Conservation (phyloP, 2,329 filamentous ascomycete genomes). For the Thielaviopsis punctulata region DNA sequence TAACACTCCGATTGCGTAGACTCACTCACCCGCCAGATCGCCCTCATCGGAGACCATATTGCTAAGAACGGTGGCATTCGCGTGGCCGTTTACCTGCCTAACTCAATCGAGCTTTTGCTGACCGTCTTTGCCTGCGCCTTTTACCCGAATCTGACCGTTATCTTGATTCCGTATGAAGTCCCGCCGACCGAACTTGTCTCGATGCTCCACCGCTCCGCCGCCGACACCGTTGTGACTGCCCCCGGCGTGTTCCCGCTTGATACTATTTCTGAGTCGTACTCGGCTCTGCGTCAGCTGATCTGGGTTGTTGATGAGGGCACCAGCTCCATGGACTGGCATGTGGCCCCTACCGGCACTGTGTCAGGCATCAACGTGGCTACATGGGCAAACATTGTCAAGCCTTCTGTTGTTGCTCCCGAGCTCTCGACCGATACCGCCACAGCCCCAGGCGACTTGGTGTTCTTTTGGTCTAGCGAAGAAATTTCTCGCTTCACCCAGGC, state of each 20-base stretch:
- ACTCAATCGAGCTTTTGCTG: slow-evolving; percentile 75
- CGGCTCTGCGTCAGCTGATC: slow-evolving; percentile 58
- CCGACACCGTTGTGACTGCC: slow-evolving; percentile 67
- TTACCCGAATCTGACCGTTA: slow-evolving; percentile 60
- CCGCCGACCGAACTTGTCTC: slow-evolving; percentile 49
- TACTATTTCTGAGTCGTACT: slow-evolving; percentile 48
- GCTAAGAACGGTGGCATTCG: slow-evolving; percentile 53
- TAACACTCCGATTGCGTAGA: slow-evolving; percentile 23
- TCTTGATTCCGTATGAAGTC: slow-evolving; percentile 71
- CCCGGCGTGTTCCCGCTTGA: slow-evolving; percentile 79
- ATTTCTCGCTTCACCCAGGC: slow-evolving; percentile 67
- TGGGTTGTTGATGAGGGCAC: slow-evolving; percentile 90
- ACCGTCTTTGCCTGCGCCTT: slow-evolving; percentile 79
- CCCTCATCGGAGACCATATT: slow-evolving; percentile 64
- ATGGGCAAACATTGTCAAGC: slow-evolving; percentile 79
- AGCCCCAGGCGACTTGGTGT: slow-evolving; percentile 38
- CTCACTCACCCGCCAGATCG: slow-evolving; percentile 70
- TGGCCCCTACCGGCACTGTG: slow-evolving; percentile 61
- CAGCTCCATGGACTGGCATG: slow-evolving; percentile 89
- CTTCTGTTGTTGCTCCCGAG: slow-evolving; percentile 40
- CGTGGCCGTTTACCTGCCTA: slow-evolving; percentile 80
- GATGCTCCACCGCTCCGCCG: slow-evolving; percentile 55
- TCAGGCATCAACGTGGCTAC: slow-evolving; percentile 66
- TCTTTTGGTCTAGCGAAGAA: slow-evolving; percentile 53
- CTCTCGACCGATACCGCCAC: slow-evolving; percentile 45